A percentile compares a stretch with the other conserved stretches of the same genome.
These are phyloP conservation scores for Mortierella claussenii DNA, from an alignment of 192 early-diverging fungal species.

Conservation along the genomic window DNA sequence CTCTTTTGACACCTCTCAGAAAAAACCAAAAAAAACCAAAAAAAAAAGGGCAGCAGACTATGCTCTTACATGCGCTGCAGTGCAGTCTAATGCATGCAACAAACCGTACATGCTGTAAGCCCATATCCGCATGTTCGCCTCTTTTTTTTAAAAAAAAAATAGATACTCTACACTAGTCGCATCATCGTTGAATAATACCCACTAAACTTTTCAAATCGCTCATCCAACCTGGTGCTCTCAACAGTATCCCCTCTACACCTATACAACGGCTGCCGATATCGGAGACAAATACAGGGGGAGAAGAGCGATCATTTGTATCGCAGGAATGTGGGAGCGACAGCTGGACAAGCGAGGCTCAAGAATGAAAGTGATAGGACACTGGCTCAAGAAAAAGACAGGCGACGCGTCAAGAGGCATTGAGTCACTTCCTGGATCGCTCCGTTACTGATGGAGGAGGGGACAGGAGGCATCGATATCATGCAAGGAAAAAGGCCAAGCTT, in stretches of 20 bases:
- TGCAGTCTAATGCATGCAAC: too few relatives aligned
- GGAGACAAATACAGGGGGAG: not conserved
- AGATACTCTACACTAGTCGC: too few relatives aligned
- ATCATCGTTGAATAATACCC: too few relatives aligned
- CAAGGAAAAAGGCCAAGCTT: not conserved
- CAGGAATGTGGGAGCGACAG: too few relatives aligned
- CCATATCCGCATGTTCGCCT: too few relatives aligned
- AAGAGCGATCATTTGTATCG: not conserved
- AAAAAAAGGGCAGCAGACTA: too few relatives aligned
- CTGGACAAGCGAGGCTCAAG: too few relatives aligned
- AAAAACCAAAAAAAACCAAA: not conserved
- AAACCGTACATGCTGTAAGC: too few relatives aligned
- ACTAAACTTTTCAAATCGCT: constrained; percentile 8
- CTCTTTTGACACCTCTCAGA: too few relatives aligned
- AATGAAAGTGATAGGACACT: not conserved
- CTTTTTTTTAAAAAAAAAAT: too few relatives aligned
- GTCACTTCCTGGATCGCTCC: not conserved
- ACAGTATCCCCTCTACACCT: not conserved
- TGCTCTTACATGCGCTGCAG: too few relatives aligned
- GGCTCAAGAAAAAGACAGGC: constrained; percentile 1
- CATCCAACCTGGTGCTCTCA: constrained; percentile 9
- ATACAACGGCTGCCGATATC: not conserved
- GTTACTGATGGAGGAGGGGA: not conserved
- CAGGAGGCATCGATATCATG: constrained; percentile 1
- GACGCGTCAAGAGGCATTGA: not conserved